Percentiles rank a stretch among this genome's conserved stretches.
Conservation (phyloP, 129 eudicot species). For the Lonicera japonica region DNA sequence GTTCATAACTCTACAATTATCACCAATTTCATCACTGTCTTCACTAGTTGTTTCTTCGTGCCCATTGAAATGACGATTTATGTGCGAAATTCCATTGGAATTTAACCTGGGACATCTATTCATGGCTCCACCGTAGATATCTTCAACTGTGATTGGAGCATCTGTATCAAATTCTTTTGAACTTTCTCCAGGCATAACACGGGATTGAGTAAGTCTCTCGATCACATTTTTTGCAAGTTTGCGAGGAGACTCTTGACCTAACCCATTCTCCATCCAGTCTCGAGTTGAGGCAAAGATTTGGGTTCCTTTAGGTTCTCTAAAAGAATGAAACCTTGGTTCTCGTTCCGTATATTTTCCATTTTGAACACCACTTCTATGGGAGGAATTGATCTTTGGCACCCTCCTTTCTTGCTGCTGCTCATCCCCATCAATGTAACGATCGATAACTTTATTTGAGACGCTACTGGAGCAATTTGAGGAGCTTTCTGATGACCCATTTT, state of each 20-base stretch:
- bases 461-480: conserved; percentile 72
- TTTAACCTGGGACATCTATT: conserved; percentile 20
- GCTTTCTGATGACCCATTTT: conserved; percentile 47
- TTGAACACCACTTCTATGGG: conserved; percentile 23
- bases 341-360: conserved; percentile 19
- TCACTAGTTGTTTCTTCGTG: conserved; percentile 12
- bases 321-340: conserved; percentile 70
- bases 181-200: conserved; percentile 35
- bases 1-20: conserved; percentile 1
- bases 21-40: conserved; percentile 21
- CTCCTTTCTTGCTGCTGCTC: conserved; percentile 47
- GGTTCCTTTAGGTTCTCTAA: conserved; percentile 51
- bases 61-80: conserved; percentile 1
- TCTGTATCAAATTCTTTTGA: conserved; percentile 44
- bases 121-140: conserved; percentile 49
- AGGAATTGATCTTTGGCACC: conserved; percentile 19
- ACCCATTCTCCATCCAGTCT: conserved; percentile 53
- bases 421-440: conserved; percentile 94
- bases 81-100: conserved; percentile 18
- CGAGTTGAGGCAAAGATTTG: conserved; percentile 41
- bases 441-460: conserved; percentile 70
- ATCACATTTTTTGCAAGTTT: conserved; percentile 81
- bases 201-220: conserved; percentile 84
- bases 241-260: conserved; percentile 58
- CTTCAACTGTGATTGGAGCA: conserved; percentile 81